Evolutionary conservation across 140 eudicot genomes (phyloP).

Genomic region (Ambrosia hybrid): DNA sequence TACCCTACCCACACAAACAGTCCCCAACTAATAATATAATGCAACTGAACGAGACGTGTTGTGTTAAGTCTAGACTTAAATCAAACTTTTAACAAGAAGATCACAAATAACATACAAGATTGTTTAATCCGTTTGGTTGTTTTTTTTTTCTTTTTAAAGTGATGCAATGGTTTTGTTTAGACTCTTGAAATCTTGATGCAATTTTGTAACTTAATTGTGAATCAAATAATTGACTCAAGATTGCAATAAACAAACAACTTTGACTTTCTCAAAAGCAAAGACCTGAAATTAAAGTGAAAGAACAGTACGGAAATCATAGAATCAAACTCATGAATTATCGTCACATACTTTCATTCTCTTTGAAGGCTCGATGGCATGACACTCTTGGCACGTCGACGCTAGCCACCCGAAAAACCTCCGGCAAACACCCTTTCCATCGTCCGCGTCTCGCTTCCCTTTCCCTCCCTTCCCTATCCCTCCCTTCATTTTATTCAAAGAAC

Average conservation of each 20-base stretch:
- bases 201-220: too few species aligned
- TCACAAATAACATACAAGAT: too few species aligned
- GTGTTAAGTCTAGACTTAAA: too few species aligned
- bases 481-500: slow-evolving; percentile 31
- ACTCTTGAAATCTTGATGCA: too few species aligned
- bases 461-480: slow-evolving; percentile 17
- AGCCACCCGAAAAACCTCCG: slow-evolving; percentile 52
- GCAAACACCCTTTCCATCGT: slow-evolving; percentile 40
- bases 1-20: too few species aligned
- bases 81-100: too few species aligned
- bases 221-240: too few species aligned
- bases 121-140: too few species aligned
- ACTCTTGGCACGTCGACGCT: slow-evolving; percentile 64
- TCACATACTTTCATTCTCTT: slow-evolving; percentile 33
- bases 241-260: neutral
- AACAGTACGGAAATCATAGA: neutral
- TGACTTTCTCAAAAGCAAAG: neutral
- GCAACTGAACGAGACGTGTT: too few species aligned
- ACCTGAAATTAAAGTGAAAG: neutral
- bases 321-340: neutral
- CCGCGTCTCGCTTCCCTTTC: slow-evolving; percentile 26
- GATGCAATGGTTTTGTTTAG: too few species aligned
- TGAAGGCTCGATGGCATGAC: slow-evolving; percentile 73
- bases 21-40: too few species aligned
- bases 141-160: too few species aligned